Evolutionary conservation across 192 early-diverging fungal species (phyloP).

Genomic region (Lunasporangiospora selenospora): DNA sequence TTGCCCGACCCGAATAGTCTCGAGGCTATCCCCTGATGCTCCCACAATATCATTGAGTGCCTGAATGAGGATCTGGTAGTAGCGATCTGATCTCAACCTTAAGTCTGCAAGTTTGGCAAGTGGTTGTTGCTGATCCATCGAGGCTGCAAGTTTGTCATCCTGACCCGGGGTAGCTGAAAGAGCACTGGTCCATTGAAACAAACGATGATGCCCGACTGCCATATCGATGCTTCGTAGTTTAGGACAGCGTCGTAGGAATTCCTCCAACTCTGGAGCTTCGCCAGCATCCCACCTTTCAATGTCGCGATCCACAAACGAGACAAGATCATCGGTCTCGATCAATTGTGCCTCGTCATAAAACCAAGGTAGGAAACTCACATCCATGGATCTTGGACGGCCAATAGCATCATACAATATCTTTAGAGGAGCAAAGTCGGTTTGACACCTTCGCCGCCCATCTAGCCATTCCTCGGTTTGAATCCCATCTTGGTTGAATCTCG

Average conservation of each 20-base stretch:
- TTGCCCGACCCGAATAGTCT: neutral
- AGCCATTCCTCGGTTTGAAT: neutral
- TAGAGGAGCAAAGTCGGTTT: too few species aligned
- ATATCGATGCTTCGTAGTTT: neutral
- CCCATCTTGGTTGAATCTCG: neutral
- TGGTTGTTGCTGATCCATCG: too few species aligned
- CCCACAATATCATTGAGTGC: slow-evolving; percentile 12
- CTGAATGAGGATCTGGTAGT: neutral
- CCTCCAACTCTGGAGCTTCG: slow-evolving; percentile 4
- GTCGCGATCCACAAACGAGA: neutral
- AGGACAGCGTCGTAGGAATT: slow-evolving; percentile 4
- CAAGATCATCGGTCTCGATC: neutral
- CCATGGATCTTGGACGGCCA: neutral
- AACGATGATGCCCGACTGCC: neutral
- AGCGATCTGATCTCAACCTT: neutral
- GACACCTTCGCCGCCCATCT: neutral
- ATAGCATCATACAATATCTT: slow-evolving; percentile 11
- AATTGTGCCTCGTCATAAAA: neutral
- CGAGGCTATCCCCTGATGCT: slow-evolving; percentile 7
- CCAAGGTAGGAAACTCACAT: neutral
- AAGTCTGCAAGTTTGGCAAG: neutral
- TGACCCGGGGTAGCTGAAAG: too few species aligned
- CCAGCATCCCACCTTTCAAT: slow-evolving; percentile 1
- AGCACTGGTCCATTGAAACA: neutral
- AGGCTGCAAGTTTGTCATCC: too few species aligned